A percentile compares a stretch with the other conserved stretches of the same genome.
Evolutionary conservation across 2,329 filamentous ascomycete genomes (phyloP).

Genomic region (Aphanoascus verrucosus): DNA sequence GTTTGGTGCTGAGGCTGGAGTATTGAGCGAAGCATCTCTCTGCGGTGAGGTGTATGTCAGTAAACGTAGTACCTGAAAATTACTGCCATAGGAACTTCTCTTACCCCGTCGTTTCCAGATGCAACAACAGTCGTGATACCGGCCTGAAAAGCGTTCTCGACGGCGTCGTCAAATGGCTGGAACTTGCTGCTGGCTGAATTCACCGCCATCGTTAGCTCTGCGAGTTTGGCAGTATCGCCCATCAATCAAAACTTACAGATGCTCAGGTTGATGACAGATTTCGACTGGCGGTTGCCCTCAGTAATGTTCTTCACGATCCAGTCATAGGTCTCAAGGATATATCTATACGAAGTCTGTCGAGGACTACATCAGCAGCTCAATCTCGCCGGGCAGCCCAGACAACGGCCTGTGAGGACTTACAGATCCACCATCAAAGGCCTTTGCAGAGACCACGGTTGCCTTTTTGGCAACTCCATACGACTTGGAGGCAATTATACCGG

Average conservation of each 20-base stretch:
- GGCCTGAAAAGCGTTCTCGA: conserved; percentile 11
- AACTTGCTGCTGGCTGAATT: conserved; percentile 6
- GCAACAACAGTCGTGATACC: conserved; percentile 12
- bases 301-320: conserved; percentile 14
- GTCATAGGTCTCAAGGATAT: conserved; percentile 13
- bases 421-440: conserved; percentile 11
- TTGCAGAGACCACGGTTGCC: conserved; percentile 10
- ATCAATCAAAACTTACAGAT: conserved; percentile 8
- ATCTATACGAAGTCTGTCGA: conserved; percentile 10
- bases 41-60: conserved; percentile 4
- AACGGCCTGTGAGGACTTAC: not conserved
- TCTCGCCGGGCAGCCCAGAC: not conserved
- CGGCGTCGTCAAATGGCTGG: conserved; percentile 11
- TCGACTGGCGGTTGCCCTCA: conserved; percentile 6
- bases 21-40: conserved; percentile 24
- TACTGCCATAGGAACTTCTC: not conserved
- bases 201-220: not conserved
- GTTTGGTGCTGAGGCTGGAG: conserved; percentile 30
- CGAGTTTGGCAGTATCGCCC: too few species aligned
- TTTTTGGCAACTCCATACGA: conserved; percentile 13
- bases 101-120: conserved; percentile 12
- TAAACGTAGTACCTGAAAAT: not conserved
- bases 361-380: not conserved
- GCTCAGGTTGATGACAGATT: conserved; percentile 12
- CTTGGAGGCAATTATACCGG: conserved; percentile 9